These are phyloP conservation scores for Kwoniella botswanensis DNA, from an alignment of 768 basidiomycete genomes.

Conservation along the genomic window DNA sequence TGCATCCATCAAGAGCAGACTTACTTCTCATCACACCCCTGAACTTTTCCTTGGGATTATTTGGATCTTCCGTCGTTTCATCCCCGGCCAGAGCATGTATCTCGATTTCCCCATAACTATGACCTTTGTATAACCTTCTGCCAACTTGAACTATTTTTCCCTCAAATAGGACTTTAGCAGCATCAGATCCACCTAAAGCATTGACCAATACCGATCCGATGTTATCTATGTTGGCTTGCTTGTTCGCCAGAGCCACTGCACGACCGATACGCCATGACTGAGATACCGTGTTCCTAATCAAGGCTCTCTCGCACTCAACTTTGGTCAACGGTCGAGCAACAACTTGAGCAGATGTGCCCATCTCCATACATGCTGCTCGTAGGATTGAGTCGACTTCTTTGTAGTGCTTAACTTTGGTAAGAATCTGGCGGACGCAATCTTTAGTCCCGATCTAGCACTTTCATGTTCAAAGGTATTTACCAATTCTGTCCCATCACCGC, in stretches of 20 bases:
- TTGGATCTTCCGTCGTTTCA: conserved; percentile 38
- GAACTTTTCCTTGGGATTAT: conserved; percentile 43
- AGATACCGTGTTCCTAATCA: conserved; percentile 65
- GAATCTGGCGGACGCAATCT: conserved; percentile 32
- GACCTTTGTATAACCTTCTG: conserved; percentile 59
- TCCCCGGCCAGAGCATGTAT: conserved; percentile 41
- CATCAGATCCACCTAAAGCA: conserved; percentile 32
- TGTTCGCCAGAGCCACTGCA: conserved; percentile 59
- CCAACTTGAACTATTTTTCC: conserved; percentile 69
- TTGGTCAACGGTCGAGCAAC: conserved; percentile 61
- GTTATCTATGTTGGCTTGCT: conserved; percentile 29
- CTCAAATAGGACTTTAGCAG: conserved; percentile 61
- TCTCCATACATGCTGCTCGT: conserved; percentile 60
- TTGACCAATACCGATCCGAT: conserved; percentile 60
- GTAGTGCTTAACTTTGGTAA: conserved; percentile 62
- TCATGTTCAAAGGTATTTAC: conserved; percentile 28
- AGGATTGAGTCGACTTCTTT: conserved; percentile 61
- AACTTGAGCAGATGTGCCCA: conserved; percentile 65
- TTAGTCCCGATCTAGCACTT: no score
- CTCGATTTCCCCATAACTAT: conserved; percentile 49
- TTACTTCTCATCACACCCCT: conserved; percentile 37
- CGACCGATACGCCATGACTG: conserved; percentile 70
- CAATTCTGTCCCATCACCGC: conserved; percentile 58
- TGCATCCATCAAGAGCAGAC: conserved; percentile 41
- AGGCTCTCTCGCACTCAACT: conserved; percentile 58